Conservation (phyloP, 768 basidiomycete species). For the Naematelia encephala region DNA sequence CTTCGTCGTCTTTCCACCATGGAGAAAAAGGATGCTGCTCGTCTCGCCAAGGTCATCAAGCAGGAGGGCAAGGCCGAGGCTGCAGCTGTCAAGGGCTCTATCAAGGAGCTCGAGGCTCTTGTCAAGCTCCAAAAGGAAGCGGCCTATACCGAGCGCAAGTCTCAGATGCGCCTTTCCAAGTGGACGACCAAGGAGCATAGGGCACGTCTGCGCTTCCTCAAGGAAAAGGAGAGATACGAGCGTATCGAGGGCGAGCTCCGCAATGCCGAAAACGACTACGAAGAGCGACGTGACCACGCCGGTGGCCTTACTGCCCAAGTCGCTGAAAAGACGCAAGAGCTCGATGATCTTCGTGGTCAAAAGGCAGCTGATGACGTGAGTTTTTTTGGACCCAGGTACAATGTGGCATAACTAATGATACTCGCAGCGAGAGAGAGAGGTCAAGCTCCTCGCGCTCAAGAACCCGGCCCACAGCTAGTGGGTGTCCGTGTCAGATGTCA, state of each 20-base stretch:
- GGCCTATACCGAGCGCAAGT: conserved; percentile 60
- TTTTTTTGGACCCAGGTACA: conserved; percentile 4
- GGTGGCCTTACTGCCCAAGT: conserved; percentile 62
- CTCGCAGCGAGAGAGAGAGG: conserved; percentile 47
- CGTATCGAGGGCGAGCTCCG: conserved; percentile 45
- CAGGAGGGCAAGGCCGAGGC: conserved; percentile 68
- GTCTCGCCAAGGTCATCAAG: conserved; percentile 67
- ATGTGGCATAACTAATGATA: conserved; percentile 2
- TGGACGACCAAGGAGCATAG: conserved; percentile 62
- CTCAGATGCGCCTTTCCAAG: conserved; percentile 58
- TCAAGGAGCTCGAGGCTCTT: conserved; percentile 65
- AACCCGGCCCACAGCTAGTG: conserved; percentile 49
- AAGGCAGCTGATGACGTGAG: conserved; percentile 66
- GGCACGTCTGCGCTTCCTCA: conserved; percentile 61
- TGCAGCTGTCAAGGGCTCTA: conserved; percentile 60
- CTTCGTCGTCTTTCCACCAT: conserved; percentile 41
- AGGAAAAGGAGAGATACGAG: conserved; percentile 57
- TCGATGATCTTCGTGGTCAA: conserved; percentile 64
- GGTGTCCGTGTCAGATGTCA: neutral
- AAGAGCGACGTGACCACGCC: conserved; percentile 59
- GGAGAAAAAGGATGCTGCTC: conserved; percentile 57
- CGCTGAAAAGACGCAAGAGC: conserved; percentile 68
- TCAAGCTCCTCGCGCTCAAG: conserved; percentile 48
- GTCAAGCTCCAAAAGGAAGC: conserved; percentile 68
- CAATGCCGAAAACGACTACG: conserved; percentile 49